Conservation (phyloP, 805 yeast species). For the Starmerella bombicola region DNA sequence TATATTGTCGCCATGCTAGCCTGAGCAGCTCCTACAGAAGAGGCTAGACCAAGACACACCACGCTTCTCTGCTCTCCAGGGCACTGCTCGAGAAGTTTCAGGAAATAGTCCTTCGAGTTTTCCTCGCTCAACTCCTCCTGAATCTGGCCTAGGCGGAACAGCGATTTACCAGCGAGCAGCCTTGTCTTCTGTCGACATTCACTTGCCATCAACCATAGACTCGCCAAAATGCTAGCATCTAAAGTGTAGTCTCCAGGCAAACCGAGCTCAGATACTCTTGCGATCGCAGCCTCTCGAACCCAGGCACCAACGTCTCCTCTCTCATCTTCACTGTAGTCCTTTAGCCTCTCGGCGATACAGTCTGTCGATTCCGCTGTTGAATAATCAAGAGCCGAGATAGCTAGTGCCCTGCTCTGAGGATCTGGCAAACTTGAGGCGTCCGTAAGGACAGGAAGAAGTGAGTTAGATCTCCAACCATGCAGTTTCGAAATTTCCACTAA, state of each 20-base stretch:
- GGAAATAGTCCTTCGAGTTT: slow-evolving; percentile 4
- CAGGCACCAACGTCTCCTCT: slow-evolving; percentile 90
- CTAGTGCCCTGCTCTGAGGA: slow-evolving; percentile 18
- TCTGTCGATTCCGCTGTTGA: neutral
- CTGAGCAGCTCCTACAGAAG: slow-evolving; percentile 12
- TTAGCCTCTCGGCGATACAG: slow-evolving; percentile 33
- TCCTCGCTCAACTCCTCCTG: neutral
- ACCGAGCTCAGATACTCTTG: slow-evolving; percentile 27
- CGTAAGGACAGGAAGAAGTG: neutral
- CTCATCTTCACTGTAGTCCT: slow-evolving; percentile 65
- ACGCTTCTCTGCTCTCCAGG: neutral
- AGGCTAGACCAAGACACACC: slow-evolving; percentile 17
- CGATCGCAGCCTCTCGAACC: slow-evolving; percentile 43
- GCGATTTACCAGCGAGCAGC: slow-evolving; percentile 32
- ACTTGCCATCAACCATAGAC: slow-evolving; percentile 42
- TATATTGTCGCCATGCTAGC: slow-evolving; percentile 4
- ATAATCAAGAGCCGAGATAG: slow-evolving; percentile 2
- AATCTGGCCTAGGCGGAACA: slow-evolving; percentile 24
- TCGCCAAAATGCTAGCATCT: slow-evolving; percentile 13
- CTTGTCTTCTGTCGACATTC: slow-evolving; percentile 53
- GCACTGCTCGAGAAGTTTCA: neutral
- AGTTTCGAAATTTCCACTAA: slow-evolving; percentile 2
- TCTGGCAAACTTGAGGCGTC: slow-evolving; percentile 5
- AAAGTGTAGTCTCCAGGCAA: neutral
- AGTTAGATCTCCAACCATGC: neutral